Percentiles rank a stretch among this genome's conserved stretches.
phyloP scores from a whole-genome alignment of 208 protist species.

The Wallacemonas sp. region DNA sequence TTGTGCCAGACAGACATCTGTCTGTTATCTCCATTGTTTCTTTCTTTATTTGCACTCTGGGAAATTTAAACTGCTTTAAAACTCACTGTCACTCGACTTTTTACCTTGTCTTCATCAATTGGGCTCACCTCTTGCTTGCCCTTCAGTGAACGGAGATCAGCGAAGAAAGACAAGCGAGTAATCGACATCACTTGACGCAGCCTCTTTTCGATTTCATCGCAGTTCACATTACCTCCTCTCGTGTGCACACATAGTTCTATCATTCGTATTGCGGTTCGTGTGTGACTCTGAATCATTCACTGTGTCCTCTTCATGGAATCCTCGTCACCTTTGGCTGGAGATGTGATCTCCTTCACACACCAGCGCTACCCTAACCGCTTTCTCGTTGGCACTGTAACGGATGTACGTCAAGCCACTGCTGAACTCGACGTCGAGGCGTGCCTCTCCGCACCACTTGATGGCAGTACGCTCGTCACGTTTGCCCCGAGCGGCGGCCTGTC shows the following conservation, averaged over 20 bases:
- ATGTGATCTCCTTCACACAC: neutral
- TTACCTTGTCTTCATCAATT: too few relatives aligned
- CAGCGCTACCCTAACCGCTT: neutral
- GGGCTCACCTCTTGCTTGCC: too few relatives aligned
- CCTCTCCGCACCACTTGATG: constrained; percentile 5
- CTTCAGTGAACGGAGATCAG: too few relatives aligned
- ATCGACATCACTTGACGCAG: too few relatives aligned
- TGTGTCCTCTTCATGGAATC: constrained; percentile 15
- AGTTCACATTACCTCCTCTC: too few relatives aligned
- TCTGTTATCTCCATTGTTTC: too few relatives aligned
- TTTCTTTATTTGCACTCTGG: too few relatives aligned
- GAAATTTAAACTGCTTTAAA: too few relatives aligned
- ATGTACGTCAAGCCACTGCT: constrained; percentile 16
- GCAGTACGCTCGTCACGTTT: neutral
- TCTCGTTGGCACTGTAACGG: neutral
- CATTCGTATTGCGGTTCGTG: constrained; percentile 9
- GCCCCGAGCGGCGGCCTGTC: neutral
- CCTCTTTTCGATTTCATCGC: too few relatives aligned
- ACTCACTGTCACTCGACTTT: too few relatives aligned
- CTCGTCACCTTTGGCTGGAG: neutral
- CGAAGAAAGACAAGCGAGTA: too few relatives aligned
- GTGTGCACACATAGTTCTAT: neutral
- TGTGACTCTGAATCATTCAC: neutral
- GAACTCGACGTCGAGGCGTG: neutral
- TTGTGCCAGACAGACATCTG: too few relatives aligned